phyloP scores from a whole-genome alignment of 768 basidiomycete species.

The Phylloporus sp. region DNA sequence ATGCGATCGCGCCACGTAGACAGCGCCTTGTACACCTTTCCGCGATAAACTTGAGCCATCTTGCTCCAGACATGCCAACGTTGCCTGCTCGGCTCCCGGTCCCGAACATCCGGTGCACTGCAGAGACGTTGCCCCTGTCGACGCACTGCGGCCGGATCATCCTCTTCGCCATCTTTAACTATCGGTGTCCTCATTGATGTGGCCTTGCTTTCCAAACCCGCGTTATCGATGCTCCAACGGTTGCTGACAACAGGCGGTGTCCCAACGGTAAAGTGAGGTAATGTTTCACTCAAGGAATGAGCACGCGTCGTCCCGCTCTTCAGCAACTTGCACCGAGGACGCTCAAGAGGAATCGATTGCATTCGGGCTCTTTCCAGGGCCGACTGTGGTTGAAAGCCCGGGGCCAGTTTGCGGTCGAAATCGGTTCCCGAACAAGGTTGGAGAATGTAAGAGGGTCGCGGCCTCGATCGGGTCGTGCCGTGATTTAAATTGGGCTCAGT shows the following conservation, averaged over 20 bases:
- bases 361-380: neutral
- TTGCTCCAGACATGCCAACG: neutral
- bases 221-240: neutral
- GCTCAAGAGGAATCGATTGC: neutral
- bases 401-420: constrained; percentile 1
- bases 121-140: neutral
- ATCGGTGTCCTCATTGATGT: neutral
- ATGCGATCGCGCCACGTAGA: constrained; percentile 11
- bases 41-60: constrained; percentile 5
- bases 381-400: neutral
- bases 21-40: constrained; percentile 4
- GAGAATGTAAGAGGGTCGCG: neutral
- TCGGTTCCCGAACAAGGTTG: neutral
- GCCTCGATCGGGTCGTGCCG: constrained; percentile 1
- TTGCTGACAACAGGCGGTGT: neutral
- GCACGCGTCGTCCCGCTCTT: neutral
- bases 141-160: constrained; percentile 19
- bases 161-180: neutral
- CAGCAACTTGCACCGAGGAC: neutral
- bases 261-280: neutral
- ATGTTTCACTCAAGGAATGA: neutral
- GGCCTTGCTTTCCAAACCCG: neutral
- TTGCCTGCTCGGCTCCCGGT: neutral
- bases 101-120: neutral
- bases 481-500: neutral